Base-by-base conservation (phyloP, 805 yeast genomes). In the baker's yeast (Saccharomyces cerevisiae) region DNA sequence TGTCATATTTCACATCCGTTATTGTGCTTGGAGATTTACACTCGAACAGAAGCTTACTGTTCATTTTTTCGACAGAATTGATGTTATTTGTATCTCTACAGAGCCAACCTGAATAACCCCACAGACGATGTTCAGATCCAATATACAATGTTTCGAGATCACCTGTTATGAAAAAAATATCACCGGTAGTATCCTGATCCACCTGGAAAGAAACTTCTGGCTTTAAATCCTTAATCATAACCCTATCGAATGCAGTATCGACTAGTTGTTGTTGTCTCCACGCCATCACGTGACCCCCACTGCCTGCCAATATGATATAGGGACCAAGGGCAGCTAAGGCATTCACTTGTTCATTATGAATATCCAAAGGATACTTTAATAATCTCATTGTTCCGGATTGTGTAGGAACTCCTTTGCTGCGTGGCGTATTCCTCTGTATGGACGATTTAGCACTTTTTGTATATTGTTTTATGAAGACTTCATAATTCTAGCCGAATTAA, bases 191-290 rank as follows among this genome's bases (percentile, higher is more conserved):
- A 14, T 46, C 56, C 31, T 53, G 51, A 5, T 50, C 48, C 2
- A 55, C 52, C 11, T 41, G 29, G 8, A 57, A 51, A 24, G 48
- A 32, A 49, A 51, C 51, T 17, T 53, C 52, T 27, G 46, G 21
- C 14, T 48, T 26, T 36, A 66, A 51, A 30, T 59, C 61, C 41
- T 52, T 53, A 28, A 64, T 59, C 30, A 57, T 56, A 6, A 56
- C 48, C 36, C 59, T 62, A 52, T 66, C 68, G 46, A 61, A 59
- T 22, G 72, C 71, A 4, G 70, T 65, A 49, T 64, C 62, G n/a
- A 63, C 55, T 17, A 69, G 51, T 32, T 57, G 52, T 31, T 53
- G 48, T 52, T 63, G 64, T 6, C 57, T 51, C 69, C 70, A 68
- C 3, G 66, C 63, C 36, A 60, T 53, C 58, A 64, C 63, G 60